phyloP scores from a whole-genome alignment of 306 rosid species.

The Acacia crassicarpa region DNA sequence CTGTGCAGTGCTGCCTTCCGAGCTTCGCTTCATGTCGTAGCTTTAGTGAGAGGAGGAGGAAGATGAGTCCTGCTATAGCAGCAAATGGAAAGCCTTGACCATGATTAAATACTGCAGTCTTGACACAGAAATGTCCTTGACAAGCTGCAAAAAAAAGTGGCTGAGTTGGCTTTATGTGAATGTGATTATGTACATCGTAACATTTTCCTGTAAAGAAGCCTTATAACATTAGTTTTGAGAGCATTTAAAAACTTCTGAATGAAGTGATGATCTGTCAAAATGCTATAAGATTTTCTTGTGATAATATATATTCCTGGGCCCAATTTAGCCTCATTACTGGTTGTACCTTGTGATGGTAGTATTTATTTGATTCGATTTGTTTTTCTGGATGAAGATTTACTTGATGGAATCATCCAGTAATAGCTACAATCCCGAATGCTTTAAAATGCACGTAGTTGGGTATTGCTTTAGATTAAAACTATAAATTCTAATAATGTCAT shows the following conservation, averaged over 20 bases:
- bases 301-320: neutral
- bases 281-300: conserved; percentile 25
- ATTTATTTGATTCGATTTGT: neutral
- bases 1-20: conserved; percentile 75
- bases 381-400: neutral
- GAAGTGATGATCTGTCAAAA: conserved; percentile 25
- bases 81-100: conserved; percentile 50
- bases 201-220: conserved; percentile 37
- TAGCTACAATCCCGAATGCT: neutral
- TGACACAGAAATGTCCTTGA: conserved; percentile 4
- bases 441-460: neutral
- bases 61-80: conserved; percentile 59
- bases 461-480: neutral
- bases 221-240: conserved; percentile 28
- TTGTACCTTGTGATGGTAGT: neutral
- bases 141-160: conserved; percentile 7
- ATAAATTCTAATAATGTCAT: neutral
- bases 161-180: conserved; percentile 21
- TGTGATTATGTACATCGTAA: conserved; percentile 42
- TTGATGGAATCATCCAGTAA: neutral
- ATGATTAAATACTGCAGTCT: neutral
- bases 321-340: neutral
- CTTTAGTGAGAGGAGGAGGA: conserved; percentile 73
- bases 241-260: conserved; percentile 24
- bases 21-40: conserved; percentile 70